Percentiles rank a stretch among this genome's conserved stretches.
Evolutionary conservation across 306 rosid genomes (phyloP).

Genomic region (Sophora flavescens): DNA sequence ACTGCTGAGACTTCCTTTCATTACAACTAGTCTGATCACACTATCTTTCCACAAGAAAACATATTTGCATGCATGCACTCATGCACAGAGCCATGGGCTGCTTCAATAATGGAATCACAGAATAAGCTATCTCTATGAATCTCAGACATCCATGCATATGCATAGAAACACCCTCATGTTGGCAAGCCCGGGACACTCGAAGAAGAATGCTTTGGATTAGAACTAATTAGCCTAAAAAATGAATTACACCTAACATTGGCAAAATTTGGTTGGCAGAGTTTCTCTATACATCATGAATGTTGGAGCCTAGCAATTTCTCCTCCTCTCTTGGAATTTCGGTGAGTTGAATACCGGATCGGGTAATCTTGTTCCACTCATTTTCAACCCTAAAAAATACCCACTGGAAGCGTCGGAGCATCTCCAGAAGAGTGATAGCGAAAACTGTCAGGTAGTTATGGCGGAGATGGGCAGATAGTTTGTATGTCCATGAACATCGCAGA

Average conservation of each 20-base stretch:
- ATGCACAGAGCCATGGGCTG: constrained; percentile 8
- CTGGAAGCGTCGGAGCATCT: constrained; percentile 92
- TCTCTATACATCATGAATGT: constrained; percentile 67
- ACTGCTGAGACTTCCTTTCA: constrained; percentile 33
- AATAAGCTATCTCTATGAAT: constrained; percentile 8
- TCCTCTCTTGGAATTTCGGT: constrained; percentile 74
- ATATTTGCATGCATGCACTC: constrained; percentile 8
- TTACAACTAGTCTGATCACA: neutral
- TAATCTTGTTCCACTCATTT: constrained; percentile 87
- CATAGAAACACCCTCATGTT: constrained; percentile 44
- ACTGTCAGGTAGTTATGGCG: constrained; percentile 95
- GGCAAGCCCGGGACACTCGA: constrained; percentile 29
- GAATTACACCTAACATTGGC: constrained; percentile 43
- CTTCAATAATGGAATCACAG: constrained; percentile 38
- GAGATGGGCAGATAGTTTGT: constrained; percentile 93
- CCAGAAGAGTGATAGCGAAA: constrained; percentile 74
- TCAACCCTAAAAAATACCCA: constrained; percentile 97
- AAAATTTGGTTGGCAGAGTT: constrained; percentile 48
- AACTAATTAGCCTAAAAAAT: constrained; percentile 42
- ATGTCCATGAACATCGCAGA: constrained; percentile 93
- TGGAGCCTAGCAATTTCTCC: constrained; percentile 70
- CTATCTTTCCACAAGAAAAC: constrained; percentile 34
- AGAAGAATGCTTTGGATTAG: constrained; percentile 43
- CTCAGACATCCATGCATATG: constrained; percentile 36
- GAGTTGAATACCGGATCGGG: constrained; percentile 71